A percentile compares a stretch with the other conserved stretches of the same genome.
phyloP scores from a whole-genome alignment of 768 basidiomycete species.

The Astraeus odoratus region DNA sequence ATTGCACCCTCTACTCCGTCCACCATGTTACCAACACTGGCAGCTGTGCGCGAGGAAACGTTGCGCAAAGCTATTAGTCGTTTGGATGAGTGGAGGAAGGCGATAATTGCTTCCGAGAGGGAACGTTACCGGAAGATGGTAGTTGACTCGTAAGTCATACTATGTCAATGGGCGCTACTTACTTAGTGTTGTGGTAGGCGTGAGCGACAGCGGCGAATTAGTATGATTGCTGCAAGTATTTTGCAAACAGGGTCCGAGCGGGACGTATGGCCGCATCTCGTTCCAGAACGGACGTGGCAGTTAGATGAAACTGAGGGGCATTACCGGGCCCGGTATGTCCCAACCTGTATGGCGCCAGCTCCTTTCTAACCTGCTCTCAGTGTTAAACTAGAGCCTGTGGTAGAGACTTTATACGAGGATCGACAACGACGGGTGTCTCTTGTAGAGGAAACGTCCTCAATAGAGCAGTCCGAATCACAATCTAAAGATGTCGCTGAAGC shows the following conservation, averaged over 20 bases:
- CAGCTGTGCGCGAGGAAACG: slow-evolving; percentile 25
- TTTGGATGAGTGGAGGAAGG: slow-evolving; percentile 68
- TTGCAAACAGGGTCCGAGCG: slow-evolving; percentile 63
- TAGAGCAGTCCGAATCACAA: slow-evolving; percentile 22
- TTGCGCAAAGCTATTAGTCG: slow-evolving; percentile 56
- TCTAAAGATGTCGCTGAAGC: slow-evolving; percentile 14
- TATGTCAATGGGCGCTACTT: not conserved
- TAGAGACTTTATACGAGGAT: slow-evolving; percentile 36
- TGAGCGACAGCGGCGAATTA: slow-evolving; percentile 68
- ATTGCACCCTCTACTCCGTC: not conserved
- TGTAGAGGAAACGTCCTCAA: slow-evolving; percentile 36
- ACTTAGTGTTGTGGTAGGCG: slow-evolving; percentile 39
- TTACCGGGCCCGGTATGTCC: slow-evolving; percentile 65
- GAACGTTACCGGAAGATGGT: slow-evolving; percentile 66
- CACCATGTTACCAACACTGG: slow-evolving; percentile 11
- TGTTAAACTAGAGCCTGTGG: slow-evolving; percentile 68
- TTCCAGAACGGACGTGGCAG: slow-evolving; percentile 52
- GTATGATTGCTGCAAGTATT: slow-evolving; percentile 53
- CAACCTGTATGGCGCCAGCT: not conserved
- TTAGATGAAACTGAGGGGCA: slow-evolving; percentile 93
- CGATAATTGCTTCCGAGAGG: slow-evolving; percentile 58
- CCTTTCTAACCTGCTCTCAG: slow-evolving; percentile 30
- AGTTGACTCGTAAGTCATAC: slow-evolving; percentile 55
- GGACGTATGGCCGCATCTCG: slow-evolving; percentile 70
- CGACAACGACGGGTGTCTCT: slow-evolving; percentile 32